Evolutionary conservation across 2,329 filamentous ascomycete species (phyloP), one percentile per base, ranked within the genome.

Genomic region (Elsinoe batatas): DNA sequence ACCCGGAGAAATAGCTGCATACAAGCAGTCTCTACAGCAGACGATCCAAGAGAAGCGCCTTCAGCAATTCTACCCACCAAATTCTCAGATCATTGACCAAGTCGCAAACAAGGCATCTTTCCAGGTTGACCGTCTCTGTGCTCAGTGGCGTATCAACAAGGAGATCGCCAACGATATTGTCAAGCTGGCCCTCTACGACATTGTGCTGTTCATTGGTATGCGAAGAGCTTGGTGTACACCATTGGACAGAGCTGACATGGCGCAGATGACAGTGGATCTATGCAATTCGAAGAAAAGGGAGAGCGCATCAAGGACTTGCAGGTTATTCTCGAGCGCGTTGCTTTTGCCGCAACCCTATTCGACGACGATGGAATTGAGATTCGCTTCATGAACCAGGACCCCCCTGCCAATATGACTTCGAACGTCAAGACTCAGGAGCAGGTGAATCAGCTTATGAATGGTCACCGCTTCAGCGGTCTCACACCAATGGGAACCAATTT

Each of bases 381-480:
- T 37, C 81, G 83, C 44, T 86, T 85, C 74, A 85, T 87, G 83
- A 86, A 87, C 71, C 79, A 78, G 11, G 72, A 75, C 72, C 61
- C 69, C 64, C 62, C 76, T 68, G 64, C 65, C n/a, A 68, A 74
- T 54, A 65, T 72, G 42, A 66, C 74, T 33, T 79, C 84, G 61
- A 72, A 76, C 56, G 80, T 85, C 59, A 75, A 74, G 42, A 77
- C 66, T 53, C 77, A 80, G 57, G 72, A 76, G 50, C 79, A 85
- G 63, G 77, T 84, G 40, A 74, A 81, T 54, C 71, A 74, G 55
- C 72, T 85, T 54, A 76, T 85, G 61, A 64, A 71, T 26, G 76
- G 74, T 58, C 78, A 84, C 58, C 75, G 78, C 20, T 86, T 85
- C 73, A 79, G 79, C 62, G 83, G 83, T 10, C 72, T 85, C 46